phyloP scores from a whole-genome alignment of 129 eudicot species.

The Erigeron canadensis region DNA sequence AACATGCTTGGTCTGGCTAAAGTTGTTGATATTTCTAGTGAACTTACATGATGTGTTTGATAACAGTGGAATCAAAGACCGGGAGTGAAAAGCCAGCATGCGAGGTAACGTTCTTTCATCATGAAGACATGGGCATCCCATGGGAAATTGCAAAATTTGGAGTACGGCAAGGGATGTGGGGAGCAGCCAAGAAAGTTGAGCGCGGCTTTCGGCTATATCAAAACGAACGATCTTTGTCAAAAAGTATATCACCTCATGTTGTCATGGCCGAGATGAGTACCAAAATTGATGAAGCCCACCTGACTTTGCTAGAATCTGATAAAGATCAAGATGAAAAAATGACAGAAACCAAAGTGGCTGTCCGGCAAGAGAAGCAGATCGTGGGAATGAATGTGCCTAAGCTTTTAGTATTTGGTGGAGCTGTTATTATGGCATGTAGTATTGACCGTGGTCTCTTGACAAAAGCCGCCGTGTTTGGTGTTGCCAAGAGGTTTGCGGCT shows the following conservation, averaged over 20 bases:
- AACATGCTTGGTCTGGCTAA: neutral
- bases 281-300: constrained; percentile 43
- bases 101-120: constrained; percentile 72
- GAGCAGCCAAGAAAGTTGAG: constrained; percentile 61
- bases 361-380: constrained; percentile 34
- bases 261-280: constrained; percentile 66
- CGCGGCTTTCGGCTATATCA: constrained; percentile 72
- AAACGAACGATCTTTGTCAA: constrained; percentile 45
- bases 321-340: constrained; percentile 13
- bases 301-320: constrained; percentile 27
- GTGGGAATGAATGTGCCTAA: constrained; percentile 48
- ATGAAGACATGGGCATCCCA: constrained; percentile 89
- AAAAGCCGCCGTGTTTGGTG: constrained; percentile 54
- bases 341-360: constrained; percentile 31
- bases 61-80: constrained; percentile 59
- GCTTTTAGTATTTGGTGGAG: constrained; percentile 62
- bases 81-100: constrained; percentile 54
- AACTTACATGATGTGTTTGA: neutral
- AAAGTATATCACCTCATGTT: constrained; percentile 49
- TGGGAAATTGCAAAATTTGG: constrained; percentile 82
- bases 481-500: constrained; percentile 53
- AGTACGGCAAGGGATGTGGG: constrained; percentile 79
- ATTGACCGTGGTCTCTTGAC: constrained; percentile 64
- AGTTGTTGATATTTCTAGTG: neutral
- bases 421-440: constrained; percentile 53